Conservation (phyloP, 2,329 filamentous ascomycete species). For the Cladosporium sp. region DNA sequence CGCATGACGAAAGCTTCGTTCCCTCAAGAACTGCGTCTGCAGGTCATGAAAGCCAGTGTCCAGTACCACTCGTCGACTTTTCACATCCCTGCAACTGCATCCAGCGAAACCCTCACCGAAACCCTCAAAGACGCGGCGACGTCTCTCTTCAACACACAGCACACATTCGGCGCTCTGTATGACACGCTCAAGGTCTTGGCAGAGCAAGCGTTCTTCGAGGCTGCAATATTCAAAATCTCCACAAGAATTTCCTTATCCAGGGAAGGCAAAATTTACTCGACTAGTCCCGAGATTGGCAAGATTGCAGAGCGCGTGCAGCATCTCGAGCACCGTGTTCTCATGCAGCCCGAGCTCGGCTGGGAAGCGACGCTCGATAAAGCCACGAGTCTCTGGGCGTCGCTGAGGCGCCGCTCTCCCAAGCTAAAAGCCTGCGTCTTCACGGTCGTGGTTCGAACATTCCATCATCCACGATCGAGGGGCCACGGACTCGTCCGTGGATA, state of each 20-base stretch:
- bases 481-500: not conserved
- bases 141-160: not conserved
- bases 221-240: not conserved
- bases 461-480: not conserved
- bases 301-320: not conserved
- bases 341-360: not conserved
- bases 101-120: not conserved
- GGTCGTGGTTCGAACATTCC: not conserved
- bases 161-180: not conserved
- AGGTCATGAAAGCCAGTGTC: constrained; percentile 1
- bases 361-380: not conserved
- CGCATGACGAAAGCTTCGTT: not conserved
- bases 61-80: not conserved
- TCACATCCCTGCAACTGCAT: no score
- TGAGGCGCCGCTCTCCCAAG: not conserved
- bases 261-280: not conserved
- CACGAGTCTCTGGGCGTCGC: not conserved
- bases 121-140: not conserved
- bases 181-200: not conserved
- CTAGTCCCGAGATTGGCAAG: not conserved
- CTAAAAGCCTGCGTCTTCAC: not conserved
- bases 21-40: not conserved
- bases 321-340: not conserved
- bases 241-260: not conserved
- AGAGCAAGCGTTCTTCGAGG: not conserved